Conservation (phyloP, 1,284 basidiomycete species). For the Afroboletus lepidellus region DNA sequence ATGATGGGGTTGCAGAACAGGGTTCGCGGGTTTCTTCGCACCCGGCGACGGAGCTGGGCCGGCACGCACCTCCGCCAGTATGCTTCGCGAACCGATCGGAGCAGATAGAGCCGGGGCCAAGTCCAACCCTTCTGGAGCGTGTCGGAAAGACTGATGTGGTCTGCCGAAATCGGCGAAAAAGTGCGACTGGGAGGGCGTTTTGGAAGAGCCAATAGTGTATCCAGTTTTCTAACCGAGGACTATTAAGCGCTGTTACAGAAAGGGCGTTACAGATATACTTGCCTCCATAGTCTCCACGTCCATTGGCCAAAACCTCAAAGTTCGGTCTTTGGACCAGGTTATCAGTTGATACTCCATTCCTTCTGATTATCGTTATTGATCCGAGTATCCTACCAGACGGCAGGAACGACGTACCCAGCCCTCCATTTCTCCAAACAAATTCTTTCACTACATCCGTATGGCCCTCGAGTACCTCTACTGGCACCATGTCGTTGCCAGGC, state of each 20-base stretch:
- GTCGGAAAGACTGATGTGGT: conserved; percentile 45
- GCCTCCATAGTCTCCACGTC: conserved; percentile 70
- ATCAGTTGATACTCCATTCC: conserved; percentile 87
- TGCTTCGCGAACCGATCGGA: conserved; percentile 61
- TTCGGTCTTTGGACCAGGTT: conserved; percentile 96
- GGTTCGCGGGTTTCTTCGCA: conserved; percentile 27
- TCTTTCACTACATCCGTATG: conserved; percentile 96
- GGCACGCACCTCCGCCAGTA: conserved; percentile 68
- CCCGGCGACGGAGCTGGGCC: conserved; percentile 39
- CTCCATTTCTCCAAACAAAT: conserved; percentile 89
- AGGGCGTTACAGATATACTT: conserved; percentile 4
- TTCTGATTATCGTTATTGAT: conserved; percentile 34
- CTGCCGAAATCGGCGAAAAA: conserved; percentile 18
- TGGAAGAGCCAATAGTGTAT: conserved; percentile 25
- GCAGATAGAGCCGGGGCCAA: conserved; percentile 53
- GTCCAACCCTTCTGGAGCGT: conserved; percentile 41
- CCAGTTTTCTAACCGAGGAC: conserved; percentile 43
- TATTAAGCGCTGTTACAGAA: background rate
- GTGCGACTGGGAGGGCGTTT: conserved; percentile 29
- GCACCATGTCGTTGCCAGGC: conserved; percentile 44
- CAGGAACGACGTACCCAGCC: conserved; percentile 41
- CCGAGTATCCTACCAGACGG: background rate
- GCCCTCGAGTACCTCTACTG: conserved; percentile 82
- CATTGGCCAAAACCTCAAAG: conserved; percentile 90
- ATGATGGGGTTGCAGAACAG: conserved; percentile 36